A percentile compares a stretch with the other conserved stretches of the same genome.
These are phyloP conservation scores for Trichophaea hybrida DNA, from an alignment of 2,329 filamentous ascomycete genomes.

Conservation along the genomic window DNA sequence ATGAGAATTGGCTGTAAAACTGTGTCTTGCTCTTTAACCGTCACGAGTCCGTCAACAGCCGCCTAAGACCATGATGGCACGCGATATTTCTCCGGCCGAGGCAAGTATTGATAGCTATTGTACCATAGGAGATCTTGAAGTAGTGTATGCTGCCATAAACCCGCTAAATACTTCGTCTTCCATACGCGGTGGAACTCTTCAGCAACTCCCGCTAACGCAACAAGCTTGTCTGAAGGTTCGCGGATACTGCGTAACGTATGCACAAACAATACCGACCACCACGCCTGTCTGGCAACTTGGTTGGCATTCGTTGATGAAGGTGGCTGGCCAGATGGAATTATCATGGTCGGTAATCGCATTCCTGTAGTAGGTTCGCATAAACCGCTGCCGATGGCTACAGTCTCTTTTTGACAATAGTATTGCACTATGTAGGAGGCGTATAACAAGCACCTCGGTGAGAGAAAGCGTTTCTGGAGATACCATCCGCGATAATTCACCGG, in stretches of 20 bases:
- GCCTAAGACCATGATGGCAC: conserved; percentile 1
- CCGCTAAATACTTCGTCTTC: conserved; percentile 1
- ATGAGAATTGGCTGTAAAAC: too few species aligned
- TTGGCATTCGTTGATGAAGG: not conserved
- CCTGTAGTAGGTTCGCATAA: not conserved
- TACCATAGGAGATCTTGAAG: not conserved
- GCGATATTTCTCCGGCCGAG: not conserved
- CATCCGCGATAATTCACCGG: conserved; percentile 1
- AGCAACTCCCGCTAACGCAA: not conserved
- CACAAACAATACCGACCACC: not conserved
- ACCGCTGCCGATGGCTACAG: not conserved
- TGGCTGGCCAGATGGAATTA: too few species aligned
- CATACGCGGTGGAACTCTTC: not conserved
- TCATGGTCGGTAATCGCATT: not conserved
- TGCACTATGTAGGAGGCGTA: conserved; percentile 1
- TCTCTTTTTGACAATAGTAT: not conserved
- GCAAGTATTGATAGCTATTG: not conserved
- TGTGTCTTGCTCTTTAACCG: too few species aligned
- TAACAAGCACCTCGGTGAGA: not conserved
- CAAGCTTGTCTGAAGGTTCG: not conserved
- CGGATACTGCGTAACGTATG: not conserved
- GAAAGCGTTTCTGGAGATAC: not conserved
- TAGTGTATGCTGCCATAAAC: not conserved
- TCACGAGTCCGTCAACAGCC: not conserved
- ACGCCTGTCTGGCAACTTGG: not conserved